These are phyloP conservation scores for Phytopythium oedochilum DNA, from an alignment of 352 stramenopile species.

Conservation along the genomic window DNA sequence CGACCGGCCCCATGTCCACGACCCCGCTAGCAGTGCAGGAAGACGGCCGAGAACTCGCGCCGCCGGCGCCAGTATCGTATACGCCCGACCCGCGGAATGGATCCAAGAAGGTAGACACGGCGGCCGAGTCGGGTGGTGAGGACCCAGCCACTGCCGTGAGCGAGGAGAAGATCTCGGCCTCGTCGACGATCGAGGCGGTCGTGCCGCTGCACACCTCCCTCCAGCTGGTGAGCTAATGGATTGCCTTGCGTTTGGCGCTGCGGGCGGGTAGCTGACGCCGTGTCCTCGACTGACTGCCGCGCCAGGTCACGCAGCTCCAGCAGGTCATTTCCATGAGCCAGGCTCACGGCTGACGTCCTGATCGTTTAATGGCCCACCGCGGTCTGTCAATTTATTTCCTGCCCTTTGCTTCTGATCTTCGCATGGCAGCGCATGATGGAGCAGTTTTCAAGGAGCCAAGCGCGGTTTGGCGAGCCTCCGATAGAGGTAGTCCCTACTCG, in stretches of 20 bases:
- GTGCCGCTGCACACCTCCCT: conserved; percentile 63
- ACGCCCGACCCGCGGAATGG: conserved; percentile 12
- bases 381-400: too few relatives aligned
- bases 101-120: conserved; percentile 29
- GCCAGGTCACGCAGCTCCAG: too few relatives aligned
- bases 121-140: conserved; percentile 12
- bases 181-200: conserved; percentile 75
- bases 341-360: too few relatives aligned
- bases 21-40: not conserved
- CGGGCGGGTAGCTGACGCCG: too few relatives aligned
- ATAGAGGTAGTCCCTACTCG: too few relatives aligned
- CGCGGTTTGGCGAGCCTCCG: too few relatives aligned
- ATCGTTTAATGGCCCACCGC: too few relatives aligned
- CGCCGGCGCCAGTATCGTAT: not conserved
- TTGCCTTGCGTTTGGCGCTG: not conserved
- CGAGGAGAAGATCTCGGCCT: conserved; percentile 55
- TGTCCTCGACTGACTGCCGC: too few relatives aligned
- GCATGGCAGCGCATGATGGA: too few relatives aligned
- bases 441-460: too few relatives aligned
- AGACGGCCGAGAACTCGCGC: not conserved
- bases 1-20: conserved; percentile 3
- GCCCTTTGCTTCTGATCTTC: too few relatives aligned
- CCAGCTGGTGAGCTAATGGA: conserved; percentile 39
- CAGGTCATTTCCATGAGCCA: too few relatives aligned
- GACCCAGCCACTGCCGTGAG: conserved; percentile 30